Conservation (phyloP, 139 green algal genomes). For the Haematococcus lacustris region DNA sequence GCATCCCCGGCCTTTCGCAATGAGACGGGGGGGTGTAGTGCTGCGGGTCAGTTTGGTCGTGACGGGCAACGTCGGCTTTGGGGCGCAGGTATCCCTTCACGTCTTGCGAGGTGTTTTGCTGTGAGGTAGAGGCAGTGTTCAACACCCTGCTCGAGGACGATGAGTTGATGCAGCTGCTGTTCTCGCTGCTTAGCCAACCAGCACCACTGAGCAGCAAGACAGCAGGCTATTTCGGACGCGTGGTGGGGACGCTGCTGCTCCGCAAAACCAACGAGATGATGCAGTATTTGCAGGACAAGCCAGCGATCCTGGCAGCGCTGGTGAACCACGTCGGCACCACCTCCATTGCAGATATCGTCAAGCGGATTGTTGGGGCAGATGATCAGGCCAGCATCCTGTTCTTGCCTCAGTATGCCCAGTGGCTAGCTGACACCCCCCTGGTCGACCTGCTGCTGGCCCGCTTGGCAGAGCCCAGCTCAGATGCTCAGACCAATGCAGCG, state of each 20-base stretch:
- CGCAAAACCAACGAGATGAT: constrained; percentile 64
- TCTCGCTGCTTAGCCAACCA: constrained; percentile 61
- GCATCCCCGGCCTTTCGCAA: constrained; percentile 25
- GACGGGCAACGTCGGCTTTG: constrained; percentile 46
- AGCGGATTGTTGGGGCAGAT: constrained; percentile 76
- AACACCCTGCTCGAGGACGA: constrained; percentile 77
- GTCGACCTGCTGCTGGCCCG: constrained; percentile 61
- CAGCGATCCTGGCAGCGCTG: constrained; percentile 22
- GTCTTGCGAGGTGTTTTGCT: constrained; percentile 94
- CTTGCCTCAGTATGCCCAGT: constrained; percentile 36
- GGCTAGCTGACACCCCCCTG: constrained; percentile 68
- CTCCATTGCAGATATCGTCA: constrained; percentile 74
- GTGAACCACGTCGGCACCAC: constrained; percentile 72
- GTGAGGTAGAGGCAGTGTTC: constrained; percentile 92
- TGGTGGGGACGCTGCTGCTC: constrained; percentile 74
- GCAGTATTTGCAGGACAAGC: constrained; percentile 54
- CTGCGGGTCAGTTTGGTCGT: too few relatives aligned
- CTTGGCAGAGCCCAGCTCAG: constrained; percentile 32
- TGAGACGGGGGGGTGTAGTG: too few relatives aligned
- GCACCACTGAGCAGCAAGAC: constrained; percentile 65
- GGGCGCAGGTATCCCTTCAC: constrained; percentile 82
- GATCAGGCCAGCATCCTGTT: constrained; percentile 66
- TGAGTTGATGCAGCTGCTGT: constrained; percentile 72
- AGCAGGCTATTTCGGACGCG: constrained; percentile 88
- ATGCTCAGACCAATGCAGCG: constrained; percentile 67